Evolutionary conservation across 2,329 filamentous ascomycete species (phyloP).

Genomic region (Hypoxylon rubiginosum): DNA sequence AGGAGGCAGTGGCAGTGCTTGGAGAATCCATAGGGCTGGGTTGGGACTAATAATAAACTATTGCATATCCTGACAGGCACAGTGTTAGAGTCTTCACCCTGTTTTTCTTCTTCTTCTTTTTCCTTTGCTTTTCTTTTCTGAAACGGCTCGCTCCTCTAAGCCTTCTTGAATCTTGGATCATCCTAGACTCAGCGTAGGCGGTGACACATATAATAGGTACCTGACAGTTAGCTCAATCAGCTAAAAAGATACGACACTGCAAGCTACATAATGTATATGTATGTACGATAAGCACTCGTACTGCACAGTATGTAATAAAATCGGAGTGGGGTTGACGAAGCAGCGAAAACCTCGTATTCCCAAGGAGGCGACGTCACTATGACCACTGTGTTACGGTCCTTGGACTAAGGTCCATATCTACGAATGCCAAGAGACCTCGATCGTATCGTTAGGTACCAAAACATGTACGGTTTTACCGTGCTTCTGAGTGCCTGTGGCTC

Average conservation of each 20-base stretch:
- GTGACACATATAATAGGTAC: not conserved
- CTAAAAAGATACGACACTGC: not conserved
- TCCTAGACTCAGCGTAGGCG: not conserved
- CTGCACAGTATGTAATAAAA: not conserved
- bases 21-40: too few relatives aligned
- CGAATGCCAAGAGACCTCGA: slow-evolving; percentile 23
- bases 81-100: not conserved
- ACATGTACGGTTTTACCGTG: not conserved
- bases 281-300: not conserved
- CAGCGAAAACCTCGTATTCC: slow-evolving; percentile 42
- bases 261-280: not conserved
- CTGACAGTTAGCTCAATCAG: not conserved
- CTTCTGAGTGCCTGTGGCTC: not conserved
- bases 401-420: slow-evolving; percentile 9
- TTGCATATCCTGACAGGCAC: too few relatives aligned
- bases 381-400: slow-evolving; percentile 20
- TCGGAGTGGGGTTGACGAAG: slow-evolving; percentile 33
- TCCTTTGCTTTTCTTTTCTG: not conserved
- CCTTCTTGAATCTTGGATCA: not conserved
- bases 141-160: not conserved
- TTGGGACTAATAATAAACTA: too few relatives aligned
- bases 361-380: slow-evolving; percentile 39
- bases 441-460: slow-evolving; percentile 16
- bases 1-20: too few relatives aligned
- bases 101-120: not conserved